phyloP scores from a whole-genome alignment of 2,329 filamentous ascomycete species.

The Epichloe sylvatica region DNA sequence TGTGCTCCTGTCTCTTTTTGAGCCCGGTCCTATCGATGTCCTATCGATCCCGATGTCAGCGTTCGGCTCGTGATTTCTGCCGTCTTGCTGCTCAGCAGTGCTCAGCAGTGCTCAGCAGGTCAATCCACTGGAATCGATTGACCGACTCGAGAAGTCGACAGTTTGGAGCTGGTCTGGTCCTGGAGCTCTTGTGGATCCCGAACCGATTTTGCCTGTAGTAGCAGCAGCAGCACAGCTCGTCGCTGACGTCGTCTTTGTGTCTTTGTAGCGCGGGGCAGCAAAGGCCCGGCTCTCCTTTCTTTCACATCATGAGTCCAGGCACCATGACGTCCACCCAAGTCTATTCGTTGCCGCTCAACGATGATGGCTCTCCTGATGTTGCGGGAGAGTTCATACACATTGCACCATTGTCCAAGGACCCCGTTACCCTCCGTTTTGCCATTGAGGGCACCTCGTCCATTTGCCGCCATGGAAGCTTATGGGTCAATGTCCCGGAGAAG shows the following conservation, averaged over 20 bases:
- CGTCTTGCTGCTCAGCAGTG: neutral
- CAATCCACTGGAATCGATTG: neutral
- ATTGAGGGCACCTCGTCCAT: conserved; percentile 94
- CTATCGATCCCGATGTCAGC: neutral
- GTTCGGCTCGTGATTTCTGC: neutral
- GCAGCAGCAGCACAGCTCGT: neutral
- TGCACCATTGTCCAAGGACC: conserved; percentile 56
- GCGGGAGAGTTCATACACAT: conserved; percentile 85
- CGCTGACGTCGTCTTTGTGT: neutral
- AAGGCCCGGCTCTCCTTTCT: conserved; percentile 13
- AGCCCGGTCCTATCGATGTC: neutral
- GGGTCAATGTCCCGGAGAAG: conserved; percentile 83
- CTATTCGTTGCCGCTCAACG: conserved; percentile 80
- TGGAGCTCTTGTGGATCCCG: conserved; percentile 3
- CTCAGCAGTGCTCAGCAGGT: neutral
- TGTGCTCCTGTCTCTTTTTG: neutral
- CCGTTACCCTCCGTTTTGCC: conserved; percentile 71
- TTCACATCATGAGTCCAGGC: conserved; percentile 39
- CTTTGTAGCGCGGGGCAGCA: conserved; percentile 9
- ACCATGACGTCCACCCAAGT: conserved; percentile 57
- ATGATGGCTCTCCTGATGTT: conserved; percentile 83
- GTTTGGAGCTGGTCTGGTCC: neutral
- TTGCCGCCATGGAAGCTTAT: conserved; percentile 84
- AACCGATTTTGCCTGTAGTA: no score
- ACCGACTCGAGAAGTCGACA: neutral